phyloP scores from a whole-genome alignment of 2,329 filamentous ascomycete genomes.

The Colletotrichum tropicicola region DNA sequence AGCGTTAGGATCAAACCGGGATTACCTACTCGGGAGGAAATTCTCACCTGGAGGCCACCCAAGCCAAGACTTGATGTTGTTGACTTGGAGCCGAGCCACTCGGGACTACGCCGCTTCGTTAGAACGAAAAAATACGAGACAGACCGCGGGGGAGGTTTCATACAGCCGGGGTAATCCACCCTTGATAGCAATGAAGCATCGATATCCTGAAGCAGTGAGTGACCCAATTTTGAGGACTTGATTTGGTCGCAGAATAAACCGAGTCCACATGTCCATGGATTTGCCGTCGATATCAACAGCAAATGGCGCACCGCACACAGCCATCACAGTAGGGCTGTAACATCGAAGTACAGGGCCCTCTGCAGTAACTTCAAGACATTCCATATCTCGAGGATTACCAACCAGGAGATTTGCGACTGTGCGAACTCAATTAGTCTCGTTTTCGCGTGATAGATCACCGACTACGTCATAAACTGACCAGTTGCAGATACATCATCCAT shows the following conservation, averaged over 20 bases:
- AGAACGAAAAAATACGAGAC: too few relatives aligned
- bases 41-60: constrained; percentile 68
- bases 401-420: constrained; percentile 64
- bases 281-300: not conserved
- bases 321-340: not conserved
- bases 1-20: too few relatives aligned
- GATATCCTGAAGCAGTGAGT: constrained; percentile 58
- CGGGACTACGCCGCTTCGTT: constrained; percentile 38
- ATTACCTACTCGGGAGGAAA: too few relatives aligned
- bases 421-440: too few relatives aligned
- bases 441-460: too few relatives aligned
- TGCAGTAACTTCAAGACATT: constrained; percentile 56
- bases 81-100: constrained; percentile 67
- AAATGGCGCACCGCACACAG: not conserved
- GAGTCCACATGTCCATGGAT: not conserved
- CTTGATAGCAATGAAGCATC: constrained; percentile 66
- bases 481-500: constrained; percentile 67
- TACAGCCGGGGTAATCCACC: constrained; percentile 47
- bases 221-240: constrained; percentile 47
- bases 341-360: constrained; percentile 1
- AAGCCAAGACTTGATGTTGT: constrained; percentile 66
- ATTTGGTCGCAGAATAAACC: not conserved
- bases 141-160: not conserved
- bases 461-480: too few relatives aligned
- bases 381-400: constrained; percentile 60